Base-by-base conservation (phyloP, 176 grass and related monocot species). In the Eragrostis curvula region DNA sequence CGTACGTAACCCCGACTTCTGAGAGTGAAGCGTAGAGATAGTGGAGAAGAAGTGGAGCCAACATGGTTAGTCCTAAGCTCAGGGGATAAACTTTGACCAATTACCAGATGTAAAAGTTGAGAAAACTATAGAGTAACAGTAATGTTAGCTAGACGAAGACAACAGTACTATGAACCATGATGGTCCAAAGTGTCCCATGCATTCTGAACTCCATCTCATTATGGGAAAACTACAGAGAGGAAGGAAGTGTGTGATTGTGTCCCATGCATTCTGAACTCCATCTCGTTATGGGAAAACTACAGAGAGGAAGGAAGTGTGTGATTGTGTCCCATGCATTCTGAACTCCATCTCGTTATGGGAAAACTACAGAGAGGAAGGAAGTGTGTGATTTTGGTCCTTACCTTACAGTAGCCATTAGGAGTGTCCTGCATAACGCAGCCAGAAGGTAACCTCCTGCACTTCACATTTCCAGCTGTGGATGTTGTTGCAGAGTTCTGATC, bases 351-450 rank as follows among this genome's bases (percentile, higher is more conserved):
- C 52, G 36, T 28, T 24, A 21, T 63, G 28, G 5, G 57, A 17
- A 14, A 75, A 48, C 46, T 57, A 71, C 40, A 75, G 27, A 56
- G 9, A 77, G 52, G 66, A 71, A 67, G 36, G 39, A 67, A 20
- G 44, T 72, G n/a, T n/a, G n/a, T n/a, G 42, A 0, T 50, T 46
- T 45, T 66, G 69, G 70, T 65, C 78, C 59, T 46, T 86, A 95
- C 96, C 96, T 98, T 95, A 58, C 88, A 98, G 79, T 95, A 91
- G 60, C 96, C 96, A 93, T 88, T 95, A 40, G 88, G 92, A 78
- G 86, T 87, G 77, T 98, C 96, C 80, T 98, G 87, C 75, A 99
- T 84, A 63, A 99, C 77, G 83, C 93, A 96, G 43, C 96, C 96
- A 10, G 96, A 99, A 81, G 96, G 96, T 15, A 99, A 71, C 79